Evolutionary conservation across 2,329 filamentous ascomycete genomes (phyloP).

Genomic region (Allantophomopsis lycopodina): DNA sequence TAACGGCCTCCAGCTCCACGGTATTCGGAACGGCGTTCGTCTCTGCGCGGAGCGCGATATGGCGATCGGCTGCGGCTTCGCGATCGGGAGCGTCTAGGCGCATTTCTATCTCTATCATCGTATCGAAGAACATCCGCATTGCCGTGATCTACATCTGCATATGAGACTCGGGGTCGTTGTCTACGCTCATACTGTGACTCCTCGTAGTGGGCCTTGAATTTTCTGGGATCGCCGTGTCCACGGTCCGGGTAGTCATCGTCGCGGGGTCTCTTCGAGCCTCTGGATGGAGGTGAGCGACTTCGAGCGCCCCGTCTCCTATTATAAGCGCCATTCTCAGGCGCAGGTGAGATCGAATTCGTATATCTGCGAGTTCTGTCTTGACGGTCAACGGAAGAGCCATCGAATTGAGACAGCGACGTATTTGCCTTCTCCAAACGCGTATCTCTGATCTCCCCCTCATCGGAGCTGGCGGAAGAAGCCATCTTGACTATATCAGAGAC

Average conservation of each 20-base stretch:
- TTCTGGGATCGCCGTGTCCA: conserved; percentile 38
- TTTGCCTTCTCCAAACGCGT: conserved; percentile 74
- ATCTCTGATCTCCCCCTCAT: conserved; percentile 80
- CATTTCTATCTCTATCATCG: conserved; percentile 33
- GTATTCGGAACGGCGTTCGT: no score
- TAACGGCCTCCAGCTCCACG: conserved; percentile 8
- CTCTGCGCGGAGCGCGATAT: conserved; percentile 20
- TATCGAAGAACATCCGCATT: conserved; percentile 23
- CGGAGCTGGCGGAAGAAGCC: conserved; percentile 50
- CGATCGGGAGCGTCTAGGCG: conserved; percentile 40
- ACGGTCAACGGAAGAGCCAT: conserved; percentile 83
- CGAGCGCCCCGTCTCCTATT: conserved; percentile 30
- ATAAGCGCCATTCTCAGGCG: conserved; percentile 26
- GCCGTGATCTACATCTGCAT: conserved; percentile 39
- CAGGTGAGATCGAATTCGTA: conserved; percentile 17
- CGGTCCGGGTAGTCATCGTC: conserved; percentile 43
- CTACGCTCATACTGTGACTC: conserved; percentile 30
- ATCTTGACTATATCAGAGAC: conserved; percentile 21
- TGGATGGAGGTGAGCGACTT: conserved; percentile 38
- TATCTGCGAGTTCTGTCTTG: conserved; percentile 58
- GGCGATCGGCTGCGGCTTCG: conserved; percentile 33
- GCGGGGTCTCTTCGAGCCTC: conserved; percentile 52
- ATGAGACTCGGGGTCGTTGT: conserved; percentile 32
- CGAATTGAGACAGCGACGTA: conserved; percentile 65
- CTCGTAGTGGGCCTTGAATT: conserved; percentile 50